Percentiles rank a stretch among this genome's conserved stretches.
Evolutionary conservation across 1,284 basidiomycete genomes (phyloP).

Genomic region (Mycosarcoma maydis): DNA sequence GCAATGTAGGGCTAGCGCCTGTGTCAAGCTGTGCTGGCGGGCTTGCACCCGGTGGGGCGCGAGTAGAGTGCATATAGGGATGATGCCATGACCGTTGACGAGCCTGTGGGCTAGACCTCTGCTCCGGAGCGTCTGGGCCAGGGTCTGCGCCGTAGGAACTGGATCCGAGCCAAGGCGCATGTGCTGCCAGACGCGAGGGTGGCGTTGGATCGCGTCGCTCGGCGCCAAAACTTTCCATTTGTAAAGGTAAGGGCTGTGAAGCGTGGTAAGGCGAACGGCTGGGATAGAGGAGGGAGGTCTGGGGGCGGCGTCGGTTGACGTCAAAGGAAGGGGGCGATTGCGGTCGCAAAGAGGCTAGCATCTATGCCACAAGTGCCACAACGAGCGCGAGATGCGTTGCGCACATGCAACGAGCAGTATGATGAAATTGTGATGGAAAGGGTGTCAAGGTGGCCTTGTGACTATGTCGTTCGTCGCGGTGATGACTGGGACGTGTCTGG

Average conservation of each 20-base stretch:
- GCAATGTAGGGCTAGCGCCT: slow-evolving; percentile 3
- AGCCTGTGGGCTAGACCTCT: slow-evolving; percentile 31
- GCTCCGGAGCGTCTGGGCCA: slow-evolving; percentile 9
- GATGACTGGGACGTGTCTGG: too few relatives aligned
- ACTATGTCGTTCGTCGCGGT: too few relatives aligned
- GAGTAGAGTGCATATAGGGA: slow-evolving; percentile 24
- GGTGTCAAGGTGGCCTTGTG: too few relatives aligned
- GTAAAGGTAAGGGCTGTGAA: background rate
- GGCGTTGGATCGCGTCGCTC: slow-evolving; percentile 24
- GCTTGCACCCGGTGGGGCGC: slow-evolving; percentile 17
- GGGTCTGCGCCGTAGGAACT: background rate
- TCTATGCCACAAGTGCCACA: slow-evolving; percentile 21
- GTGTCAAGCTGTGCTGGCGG: slow-evolving; percentile 18
- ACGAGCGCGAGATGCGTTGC: slow-evolving; percentile 3
- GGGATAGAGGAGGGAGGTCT: background rate
- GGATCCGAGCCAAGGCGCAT: background rate
- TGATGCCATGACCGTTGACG: slow-evolving; percentile 47
- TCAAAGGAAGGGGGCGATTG: slow-evolving; percentile 22
- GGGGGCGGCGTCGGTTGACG: slow-evolving; percentile 5
- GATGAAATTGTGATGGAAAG: background rate
- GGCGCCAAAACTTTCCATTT: slow-evolving; percentile 22
- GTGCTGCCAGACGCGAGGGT: slow-evolving; percentile 4
- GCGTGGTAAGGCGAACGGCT: background rate
- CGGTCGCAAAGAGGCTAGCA: slow-evolving; percentile 42
- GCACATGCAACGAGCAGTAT: background rate